Conservation (phyloP, 2,329 filamentous ascomycete genomes). For the Sclerotinia sclerotiorum region DNA sequence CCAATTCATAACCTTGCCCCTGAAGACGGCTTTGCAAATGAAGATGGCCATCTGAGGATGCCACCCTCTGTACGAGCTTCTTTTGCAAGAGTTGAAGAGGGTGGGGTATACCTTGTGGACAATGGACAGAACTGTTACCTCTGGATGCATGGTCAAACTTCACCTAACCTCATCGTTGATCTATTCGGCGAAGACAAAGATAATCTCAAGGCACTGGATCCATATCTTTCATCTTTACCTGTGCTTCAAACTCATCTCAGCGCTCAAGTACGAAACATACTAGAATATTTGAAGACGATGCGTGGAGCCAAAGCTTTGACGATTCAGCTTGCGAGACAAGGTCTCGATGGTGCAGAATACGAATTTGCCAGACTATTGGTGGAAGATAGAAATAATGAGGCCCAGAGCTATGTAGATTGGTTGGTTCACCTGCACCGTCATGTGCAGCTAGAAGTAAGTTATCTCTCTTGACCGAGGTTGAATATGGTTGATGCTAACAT, state of each 20-base stretch:
- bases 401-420: conserved; percentile 98
- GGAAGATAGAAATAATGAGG: conserved; percentile 96
- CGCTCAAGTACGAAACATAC: conserved; percentile 88
- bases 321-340: conserved; percentile 87
- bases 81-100: conserved; percentile 85
- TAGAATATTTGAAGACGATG: conserved; percentile 79
- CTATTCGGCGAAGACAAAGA: conserved; percentile 78
- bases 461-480: not conserved
- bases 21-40: conserved; percentile 89
- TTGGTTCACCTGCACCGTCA: conserved; percentile 90
- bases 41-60: conserved; percentile 76
- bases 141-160: conserved; percentile 91
- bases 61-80: conserved; percentile 78
- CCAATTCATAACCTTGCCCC: conserved; percentile 85
- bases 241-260: conserved; percentile 89
- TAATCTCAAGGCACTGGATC: conserved; percentile 73
- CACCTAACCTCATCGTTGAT: conserved; percentile 85
- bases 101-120: conserved; percentile 91
- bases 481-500: conserved; percentile 17
- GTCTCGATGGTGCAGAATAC: conserved; percentile 90
- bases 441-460: conserved; percentile 80
- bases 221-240: conserved; percentile 77
- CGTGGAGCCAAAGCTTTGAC: conserved; percentile 85
- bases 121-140: conserved; percentile 90
- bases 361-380: conserved; percentile 90